These are phyloP conservation scores for Ulota crispa DNA, from an alignment of 225 moss, liverwort and hornwort species.

Conservation along the genomic window DNA sequence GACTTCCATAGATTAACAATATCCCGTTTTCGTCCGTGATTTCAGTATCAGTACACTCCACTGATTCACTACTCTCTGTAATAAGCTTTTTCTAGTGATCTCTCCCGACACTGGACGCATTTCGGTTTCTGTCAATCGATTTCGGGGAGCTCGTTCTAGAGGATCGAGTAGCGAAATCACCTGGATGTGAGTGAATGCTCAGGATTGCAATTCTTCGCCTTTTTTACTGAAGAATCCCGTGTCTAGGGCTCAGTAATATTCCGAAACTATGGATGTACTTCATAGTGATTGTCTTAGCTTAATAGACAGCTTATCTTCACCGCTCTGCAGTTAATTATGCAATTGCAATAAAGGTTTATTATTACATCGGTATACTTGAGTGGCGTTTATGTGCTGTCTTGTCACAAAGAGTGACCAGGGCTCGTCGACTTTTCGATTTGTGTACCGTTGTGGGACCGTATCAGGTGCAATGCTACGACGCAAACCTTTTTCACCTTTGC, in stretches of 20 bases:
- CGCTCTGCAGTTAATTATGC: slow-evolving; percentile 20
- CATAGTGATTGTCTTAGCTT: background rate
- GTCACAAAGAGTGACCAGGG: background rate
- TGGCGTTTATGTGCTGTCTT: background rate
- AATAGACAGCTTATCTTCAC: slow-evolving; percentile 8
- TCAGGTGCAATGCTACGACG: slow-evolving; percentile 27
- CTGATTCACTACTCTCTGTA: background rate
- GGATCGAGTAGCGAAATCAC: background rate
- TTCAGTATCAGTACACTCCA: background rate
- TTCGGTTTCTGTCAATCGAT: background rate
- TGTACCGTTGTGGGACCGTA: background rate
- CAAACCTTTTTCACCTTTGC: background rate
- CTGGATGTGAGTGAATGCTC: background rate
- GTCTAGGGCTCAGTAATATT: background rate
- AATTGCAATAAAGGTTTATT: slow-evolving; percentile 22
- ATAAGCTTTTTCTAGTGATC: background rate
- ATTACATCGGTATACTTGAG: slow-evolving; percentile 14
- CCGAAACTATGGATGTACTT: background rate
- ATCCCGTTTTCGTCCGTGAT: background rate
- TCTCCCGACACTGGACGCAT: background rate
- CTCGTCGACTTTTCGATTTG: background rate
- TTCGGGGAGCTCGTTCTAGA: background rate
- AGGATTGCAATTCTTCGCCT: background rate
- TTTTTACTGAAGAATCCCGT: background rate
- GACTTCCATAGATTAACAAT: background rate